Evolutionary conservation across 129 eudicot species (phyloP).

Genomic region (Kitagawia praeruptora): DNA sequence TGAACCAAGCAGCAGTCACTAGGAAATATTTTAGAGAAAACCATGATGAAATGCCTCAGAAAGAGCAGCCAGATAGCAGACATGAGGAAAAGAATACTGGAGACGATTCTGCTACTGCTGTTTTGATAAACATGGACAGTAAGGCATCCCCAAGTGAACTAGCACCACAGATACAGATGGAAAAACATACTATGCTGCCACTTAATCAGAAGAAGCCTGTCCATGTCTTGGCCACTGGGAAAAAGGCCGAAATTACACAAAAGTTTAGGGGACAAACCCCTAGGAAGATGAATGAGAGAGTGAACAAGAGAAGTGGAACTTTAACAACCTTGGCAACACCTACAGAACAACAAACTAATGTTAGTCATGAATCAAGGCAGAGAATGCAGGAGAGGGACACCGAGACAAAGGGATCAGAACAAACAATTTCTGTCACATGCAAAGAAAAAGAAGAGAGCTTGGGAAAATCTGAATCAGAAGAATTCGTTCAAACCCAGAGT

Average conservation of each 20-base stretch:
- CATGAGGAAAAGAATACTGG: slow-evolving; percentile 9
- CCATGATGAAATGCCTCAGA: slow-evolving; percentile 11
- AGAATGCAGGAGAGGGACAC: slow-evolving; percentile 18
- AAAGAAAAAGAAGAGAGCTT: slow-evolving; percentile 16
- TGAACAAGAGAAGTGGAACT: slow-evolving; percentile 24
- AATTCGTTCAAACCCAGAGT: slow-evolving; percentile 3
- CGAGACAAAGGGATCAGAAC: slow-evolving; percentile 9
- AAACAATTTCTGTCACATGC: not conserved
- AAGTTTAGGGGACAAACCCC: slow-evolving; percentile 17
- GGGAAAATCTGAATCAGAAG: slow-evolving; percentile 14
- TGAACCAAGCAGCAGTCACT: slow-evolving; percentile 1
- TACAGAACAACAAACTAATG: slow-evolving; percentile 22
- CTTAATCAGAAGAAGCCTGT: slow-evolving; percentile 18
- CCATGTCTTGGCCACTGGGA: slow-evolving; percentile 14
- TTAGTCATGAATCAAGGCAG: slow-evolving; percentile 25
- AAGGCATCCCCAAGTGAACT: slow-evolving; percentile 21
- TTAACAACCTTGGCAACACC: slow-evolving; percentile 22
- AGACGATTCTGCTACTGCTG: slow-evolving; percentile 1
- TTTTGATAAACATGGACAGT: slow-evolving; percentile 9
- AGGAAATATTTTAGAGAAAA: slow-evolving; percentile 5
- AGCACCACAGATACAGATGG: slow-evolving; percentile 15
- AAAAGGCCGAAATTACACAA: slow-evolving; percentile 22
- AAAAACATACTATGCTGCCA: slow-evolving; percentile 13
- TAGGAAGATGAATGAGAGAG: slow-evolving; percentile 36
- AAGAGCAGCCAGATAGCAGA: slow-evolving; percentile 15